These are phyloP conservation scores for Macrolepiota albuminosa DNA, from an alignment of 768 basidiomycete species.

Conservation along the genomic window DNA sequence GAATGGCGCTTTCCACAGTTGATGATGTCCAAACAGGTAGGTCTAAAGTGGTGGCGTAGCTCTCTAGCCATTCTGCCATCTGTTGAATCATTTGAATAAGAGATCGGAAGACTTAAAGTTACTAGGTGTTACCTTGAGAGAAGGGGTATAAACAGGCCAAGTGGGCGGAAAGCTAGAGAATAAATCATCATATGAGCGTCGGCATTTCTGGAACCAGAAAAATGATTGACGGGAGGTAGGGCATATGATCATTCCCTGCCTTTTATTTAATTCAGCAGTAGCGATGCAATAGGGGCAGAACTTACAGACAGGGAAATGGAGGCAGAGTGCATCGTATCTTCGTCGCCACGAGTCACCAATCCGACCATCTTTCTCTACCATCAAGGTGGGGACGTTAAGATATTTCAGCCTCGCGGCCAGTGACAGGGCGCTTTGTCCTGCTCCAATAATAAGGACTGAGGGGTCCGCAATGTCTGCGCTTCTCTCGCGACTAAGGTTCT, in stretches of 20 bases:
- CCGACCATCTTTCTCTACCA: background rate
- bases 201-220: background rate
- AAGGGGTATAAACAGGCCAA: background rate
- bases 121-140: background rate
- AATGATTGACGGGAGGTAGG: background rate
- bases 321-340: background rate
- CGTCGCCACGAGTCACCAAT: background rate
- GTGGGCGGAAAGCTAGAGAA: background rate
- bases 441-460: background rate
- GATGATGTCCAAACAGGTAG: background rate
- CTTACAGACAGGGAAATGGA: background rate
- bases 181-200: background rate
- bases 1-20: background rate
- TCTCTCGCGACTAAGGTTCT: background rate
- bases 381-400: background rate
- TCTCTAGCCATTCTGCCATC: background rate
- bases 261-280: background rate
- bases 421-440: background rate
- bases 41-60: background rate
- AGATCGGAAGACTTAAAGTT: background rate
- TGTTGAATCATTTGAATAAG: background rate
- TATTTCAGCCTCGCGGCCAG: background rate
- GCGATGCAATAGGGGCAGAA: background rate
- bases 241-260: background rate
- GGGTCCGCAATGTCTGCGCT: background rate